Base-by-base conservation (phyloP, 805 yeast species). In the Suhomyces canberraensis region DNA sequence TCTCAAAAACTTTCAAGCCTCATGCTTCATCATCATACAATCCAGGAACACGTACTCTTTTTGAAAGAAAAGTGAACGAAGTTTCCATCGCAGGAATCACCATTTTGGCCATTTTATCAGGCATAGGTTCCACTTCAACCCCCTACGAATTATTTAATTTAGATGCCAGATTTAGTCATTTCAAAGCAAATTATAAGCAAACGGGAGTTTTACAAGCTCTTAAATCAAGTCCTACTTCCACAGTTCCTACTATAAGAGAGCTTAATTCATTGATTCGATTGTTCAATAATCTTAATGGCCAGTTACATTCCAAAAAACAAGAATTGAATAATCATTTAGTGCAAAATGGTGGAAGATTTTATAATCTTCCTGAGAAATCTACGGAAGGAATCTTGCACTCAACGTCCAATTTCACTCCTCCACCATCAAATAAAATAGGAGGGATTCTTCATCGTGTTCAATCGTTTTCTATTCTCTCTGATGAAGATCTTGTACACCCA, bases 121-220 rank as follows among this genome's bases (percentile, higher is more conserved):
- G 81, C 2, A 63, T 75, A 29, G 81, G 79, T 1, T 69, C 76
- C 5, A 54, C 71, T 11, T 65, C 76, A 28, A 71, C 76, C 0
- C 69, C 77, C 7, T 65, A 55, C 43, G 51, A 55, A 19, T 37
- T 48, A 19, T 48, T 57, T 25, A 31, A 42, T 3, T 8, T 45
- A 4, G 50, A 43, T 16, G 16, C 11, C 18, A 33, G 33, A 24
- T 11, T 43, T 13, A 29, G 27, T 21, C 16, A 4, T 4, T 8
- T 9, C 14, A n/a, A 24, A n/a, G 22, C 22, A 20, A 7, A 7
- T 9, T 7, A 9, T 20, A 24, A n/a, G 14, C 7, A 11, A 4
- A 18, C 6, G 41, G 16, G 37, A 24, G 14, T 42, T 41, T 25
- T 40, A 45, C 45, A 22, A 33, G 8, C 33, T 39, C 20, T 33